A percentile compares a stretch with the other conserved stretches of the same genome.
Evolutionary conservation across 106 monocot species (phyloP).

Genomic region (Phalaenopsis equestris): DNA sequence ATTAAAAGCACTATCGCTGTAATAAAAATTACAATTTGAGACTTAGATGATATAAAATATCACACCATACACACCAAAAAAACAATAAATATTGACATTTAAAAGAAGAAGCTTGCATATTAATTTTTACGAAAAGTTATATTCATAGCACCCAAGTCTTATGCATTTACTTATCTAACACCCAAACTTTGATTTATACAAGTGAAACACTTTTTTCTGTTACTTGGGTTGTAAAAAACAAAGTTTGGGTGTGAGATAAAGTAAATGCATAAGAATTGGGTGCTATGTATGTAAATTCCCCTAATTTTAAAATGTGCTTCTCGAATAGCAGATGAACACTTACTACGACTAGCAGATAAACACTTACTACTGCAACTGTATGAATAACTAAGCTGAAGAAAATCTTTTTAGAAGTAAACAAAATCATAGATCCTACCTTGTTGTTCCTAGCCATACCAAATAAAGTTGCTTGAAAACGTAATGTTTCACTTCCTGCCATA

Average conservation of each 20-base stretch:
- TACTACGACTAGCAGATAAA: neutral
- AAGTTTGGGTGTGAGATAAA: no score
- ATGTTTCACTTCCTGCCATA: conserved; percentile 96
- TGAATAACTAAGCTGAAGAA: neutral
- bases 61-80: neutral
- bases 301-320: neutral
- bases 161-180: no score
- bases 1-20: no score
- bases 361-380: neutral
- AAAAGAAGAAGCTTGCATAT: neutral
- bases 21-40: no score
- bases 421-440: conserved; percentile 42
- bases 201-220: no score
- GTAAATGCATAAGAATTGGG: no score
- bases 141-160: no score
- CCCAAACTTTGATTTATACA: no score
- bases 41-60: no score
- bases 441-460: conserved; percentile 84
- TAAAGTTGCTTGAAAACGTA: conserved; percentile 58
- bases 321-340: neutral
- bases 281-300: no score
- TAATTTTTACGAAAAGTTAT: neutral
- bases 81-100: neutral
- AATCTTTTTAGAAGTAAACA: neutral
- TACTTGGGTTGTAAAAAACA: no score